Percentiles rank a stretch among this genome's conserved stretches.
phyloP scores from a whole-genome alignment of 768 basidiomycete species.

The Pleurotus tuoliensis region DNA sequence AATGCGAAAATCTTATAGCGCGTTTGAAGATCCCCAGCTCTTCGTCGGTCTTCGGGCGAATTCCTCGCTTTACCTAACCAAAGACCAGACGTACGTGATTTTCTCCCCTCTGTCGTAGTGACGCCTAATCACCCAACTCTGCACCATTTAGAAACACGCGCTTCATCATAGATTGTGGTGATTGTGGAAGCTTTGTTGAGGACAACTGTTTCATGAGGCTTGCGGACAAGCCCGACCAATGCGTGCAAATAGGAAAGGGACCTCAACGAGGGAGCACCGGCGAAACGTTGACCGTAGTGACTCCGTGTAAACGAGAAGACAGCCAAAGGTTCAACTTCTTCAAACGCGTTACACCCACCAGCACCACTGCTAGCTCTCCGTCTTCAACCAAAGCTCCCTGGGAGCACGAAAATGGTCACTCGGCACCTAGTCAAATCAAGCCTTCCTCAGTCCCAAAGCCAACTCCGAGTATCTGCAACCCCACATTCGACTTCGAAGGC shows the following conservation, averaged over 20 bases:
- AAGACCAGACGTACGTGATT: background rate
- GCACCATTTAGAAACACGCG: background rate
- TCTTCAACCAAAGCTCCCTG: background rate
- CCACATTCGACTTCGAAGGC: slow-evolving; percentile 3
- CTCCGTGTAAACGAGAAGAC: slow-evolving; percentile 2
- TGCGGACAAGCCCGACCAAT: slow-evolving; percentile 2
- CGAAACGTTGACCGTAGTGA: background rate
- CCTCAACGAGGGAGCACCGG: background rate
- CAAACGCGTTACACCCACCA: background rate
- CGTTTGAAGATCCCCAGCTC: background rate
- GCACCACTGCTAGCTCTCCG: background rate
- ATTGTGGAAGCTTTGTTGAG: slow-evolving; percentile 2
- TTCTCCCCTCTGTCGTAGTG: too few relatives aligned
- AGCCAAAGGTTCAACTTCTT: slow-evolving; percentile 4
- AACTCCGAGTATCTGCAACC: slow-evolving; percentile 4
- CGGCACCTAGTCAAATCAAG: too few relatives aligned
- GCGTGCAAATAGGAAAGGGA: slow-evolving; percentile 4
- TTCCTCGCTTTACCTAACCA: background rate
- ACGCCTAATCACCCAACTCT: background rate
- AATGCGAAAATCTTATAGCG: background rate
- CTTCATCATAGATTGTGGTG: slow-evolving; percentile 4
- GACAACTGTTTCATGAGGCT: slow-evolving; percentile 7
- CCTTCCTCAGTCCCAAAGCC: background rate
- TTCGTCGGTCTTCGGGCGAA: background rate
- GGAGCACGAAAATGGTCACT: background rate